Conservation (phyloP, 176 grass and related monocot species). For the Olyra latifolia region DNA sequence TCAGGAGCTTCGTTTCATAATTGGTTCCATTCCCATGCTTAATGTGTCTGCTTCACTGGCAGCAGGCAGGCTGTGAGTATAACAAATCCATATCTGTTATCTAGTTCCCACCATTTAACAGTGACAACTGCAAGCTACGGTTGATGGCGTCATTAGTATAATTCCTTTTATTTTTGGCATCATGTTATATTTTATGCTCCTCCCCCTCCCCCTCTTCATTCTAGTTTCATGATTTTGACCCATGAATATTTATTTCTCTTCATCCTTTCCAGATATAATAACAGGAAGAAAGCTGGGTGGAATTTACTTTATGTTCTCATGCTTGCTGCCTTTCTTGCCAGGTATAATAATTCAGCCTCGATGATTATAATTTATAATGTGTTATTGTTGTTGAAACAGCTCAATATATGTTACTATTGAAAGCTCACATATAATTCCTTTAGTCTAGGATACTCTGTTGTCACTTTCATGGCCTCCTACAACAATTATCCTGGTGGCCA, state of each 20-base stretch:
- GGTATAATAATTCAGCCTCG: constrained; percentile 47
- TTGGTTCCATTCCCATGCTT: constrained; percentile 79
- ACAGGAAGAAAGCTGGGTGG: constrained; percentile 90
- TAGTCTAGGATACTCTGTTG: constrained; percentile 82
- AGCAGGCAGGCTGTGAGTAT: constrained; percentile 80
- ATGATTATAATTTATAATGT: constrained; percentile 20
- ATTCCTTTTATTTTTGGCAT: not conserved
- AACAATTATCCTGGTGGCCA: constrained; percentile 97
- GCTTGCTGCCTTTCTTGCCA: constrained; percentile 76
- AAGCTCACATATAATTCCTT: constrained; percentile 46
- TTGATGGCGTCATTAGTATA: not conserved
- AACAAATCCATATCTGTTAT: constrained; percentile 17
- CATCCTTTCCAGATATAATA: constrained; percentile 73
- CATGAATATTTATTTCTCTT: constrained; percentile 33
- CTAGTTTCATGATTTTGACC: constrained; percentile 13
- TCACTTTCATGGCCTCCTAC: constrained; percentile 90
- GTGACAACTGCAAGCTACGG: constrained; percentile 29
- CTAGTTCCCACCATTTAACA: not conserved
- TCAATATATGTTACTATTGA: constrained; percentile 16
- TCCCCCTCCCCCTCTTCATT: not conserved
- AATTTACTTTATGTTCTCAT: constrained; percentile 74
- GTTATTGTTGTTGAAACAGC: constrained; percentile 7
- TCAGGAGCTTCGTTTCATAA: constrained; percentile 94
- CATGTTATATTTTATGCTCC: not conserved
- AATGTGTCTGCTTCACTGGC: constrained; percentile 88